Base-by-base conservation (phyloP, 2,329 filamentous ascomycete species). In the Fusarium sterilihyphosum region DNA sequence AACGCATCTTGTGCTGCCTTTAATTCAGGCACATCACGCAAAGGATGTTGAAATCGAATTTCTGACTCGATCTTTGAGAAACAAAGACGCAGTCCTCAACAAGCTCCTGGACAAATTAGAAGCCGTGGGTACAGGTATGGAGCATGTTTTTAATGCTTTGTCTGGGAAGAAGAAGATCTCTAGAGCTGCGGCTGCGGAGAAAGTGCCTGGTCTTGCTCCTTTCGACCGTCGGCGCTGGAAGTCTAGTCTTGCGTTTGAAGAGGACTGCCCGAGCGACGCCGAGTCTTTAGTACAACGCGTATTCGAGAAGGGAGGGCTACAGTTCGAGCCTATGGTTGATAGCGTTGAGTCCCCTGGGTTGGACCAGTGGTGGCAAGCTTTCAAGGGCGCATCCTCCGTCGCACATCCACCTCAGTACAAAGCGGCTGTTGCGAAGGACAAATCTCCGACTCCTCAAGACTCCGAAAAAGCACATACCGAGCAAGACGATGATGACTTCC, bases 101-200 rank as follows among this genome's bases (percentile, higher is more conserved):
- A 88, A 85, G 69, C 79, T 90, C 22, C 73, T 87, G 8, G 88
- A 90, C 74, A 90, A 90, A 78, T 80, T 90, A 2, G 87, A 88
- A 66, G 83, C 85, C 5, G 84, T 85, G 59, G 87, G 87, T 5
- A 86, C 82, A 1, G 86, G 88, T 0, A 78, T 90, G 14, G 88
- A 90, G 66, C 83, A 88, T 69, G 82, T 89, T 16, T 91, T 90
- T 78, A 86, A 86, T 38, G 74, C 83, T 11, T 79, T 90, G 7
- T 85, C 86, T 6, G 84, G 85, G 1, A 88, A 86, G 70, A 85
- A 85, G 49, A 87, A 84, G 68, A 78, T 85, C 11, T 83, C 83
- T 9, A 83, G 88, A 60, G 77, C 82, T 9, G 78, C 78, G 9
- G 87, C 87, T 9, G 85, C 86, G 52, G 84, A 84, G 10, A 86